Evolutionary conservation across 1,284 basidiomycete species (phyloP), one percentile per base, ranked within the genome.

Genomic region (Austroboletus rostrupii): DNA sequence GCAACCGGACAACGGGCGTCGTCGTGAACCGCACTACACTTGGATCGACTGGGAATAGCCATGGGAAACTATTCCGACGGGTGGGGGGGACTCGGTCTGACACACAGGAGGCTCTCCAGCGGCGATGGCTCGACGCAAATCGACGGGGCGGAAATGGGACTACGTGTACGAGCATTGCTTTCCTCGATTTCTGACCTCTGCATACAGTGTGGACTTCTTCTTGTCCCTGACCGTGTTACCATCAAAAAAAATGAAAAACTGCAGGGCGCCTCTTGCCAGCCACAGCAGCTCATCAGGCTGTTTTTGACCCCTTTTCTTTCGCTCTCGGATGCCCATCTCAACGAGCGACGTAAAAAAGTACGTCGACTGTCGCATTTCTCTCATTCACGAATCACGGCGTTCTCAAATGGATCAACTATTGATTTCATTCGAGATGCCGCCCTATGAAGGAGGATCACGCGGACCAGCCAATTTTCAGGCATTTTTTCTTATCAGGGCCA

Each of bases 331-430:
- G 23, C 23, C 29, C 45, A 43, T 45, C 43, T 21, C 38, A 10
- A 43, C n/a, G 37, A 31, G n/a, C 20, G 40, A 64, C 54, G 57
- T 62, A 64, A 64, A 61, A 49, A 43, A 21, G 54, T 60, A 45
- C 17, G 54, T 52, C 8, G 32, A 28, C 21, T 17, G 7, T 43
- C 47, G 40, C 49, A 23, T 36, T 45, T 41, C 13, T 36, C 21
- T 47, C 28, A 2, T 42, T 48, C 43, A 50, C 49, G 36, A 21
- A 47, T 43, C 3, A 41, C 49, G 43, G 50, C 45, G 31, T 62
- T 43, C 16, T 47, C 28, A 37, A 49, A 43, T 44, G 9, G 43
- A 61, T 58, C 44, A 43, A 50, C 51, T 8, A 31, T 51, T 28
- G 10, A 21, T 56, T 48, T 56, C 29, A 45, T 38, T 14, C 3